Evolutionary conservation across 352 stramenopile species (phyloP), one percentile per base, ranked within the genome.

Genomic region (Paralagenidium karlingii): DNA sequence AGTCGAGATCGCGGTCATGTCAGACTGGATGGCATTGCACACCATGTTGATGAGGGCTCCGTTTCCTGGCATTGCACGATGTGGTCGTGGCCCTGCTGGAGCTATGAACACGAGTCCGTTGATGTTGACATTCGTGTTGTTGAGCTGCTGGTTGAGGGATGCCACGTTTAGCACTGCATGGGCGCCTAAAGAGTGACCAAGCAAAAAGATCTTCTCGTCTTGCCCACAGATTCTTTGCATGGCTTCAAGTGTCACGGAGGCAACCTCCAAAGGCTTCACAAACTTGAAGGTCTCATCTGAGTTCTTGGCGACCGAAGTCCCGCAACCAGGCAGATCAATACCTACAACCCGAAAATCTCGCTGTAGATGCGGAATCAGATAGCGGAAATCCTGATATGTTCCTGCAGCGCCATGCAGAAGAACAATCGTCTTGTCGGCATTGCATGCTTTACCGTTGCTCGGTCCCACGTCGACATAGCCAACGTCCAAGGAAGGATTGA

Each of bases 121-220:
- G 18, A 82, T 28, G 7, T 33, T 29, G 8, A 82, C 44, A 21
- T 56, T 31, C 3, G 53, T 36, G 34, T 55, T 36, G n/a, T n/a
- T n/a, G n/a, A n/a, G n/a, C 21, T 59, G 34, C 0, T 46, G 28
- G 24, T 76, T 63, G 7, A 67, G 55, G 1, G 54, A 62, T 0
- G 68, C 63, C 24, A 87, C 45, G 20, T 69, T 55, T 6, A 82
- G 46, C 0, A 54, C 59, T 5, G 68, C 56, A 40, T 86, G 68
- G 18, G 64, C 61, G 8, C 73, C 66, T 30, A 83, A 82, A 24
- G 73, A 86, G 32, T 83, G 68, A 2, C 73, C 68, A 2, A 83
- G 38, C 10, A 83, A 44, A 31, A 86, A 68, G 12, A 76, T 50
- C 30, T 68, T 53, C 19, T 56, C 37, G 3, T 53, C 47, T 3